Evolutionary conservation across 805 yeast species (phyloP), one percentile per base, ranked within the genome.

Genomic region (Pachysolen tannophilus): DNA sequence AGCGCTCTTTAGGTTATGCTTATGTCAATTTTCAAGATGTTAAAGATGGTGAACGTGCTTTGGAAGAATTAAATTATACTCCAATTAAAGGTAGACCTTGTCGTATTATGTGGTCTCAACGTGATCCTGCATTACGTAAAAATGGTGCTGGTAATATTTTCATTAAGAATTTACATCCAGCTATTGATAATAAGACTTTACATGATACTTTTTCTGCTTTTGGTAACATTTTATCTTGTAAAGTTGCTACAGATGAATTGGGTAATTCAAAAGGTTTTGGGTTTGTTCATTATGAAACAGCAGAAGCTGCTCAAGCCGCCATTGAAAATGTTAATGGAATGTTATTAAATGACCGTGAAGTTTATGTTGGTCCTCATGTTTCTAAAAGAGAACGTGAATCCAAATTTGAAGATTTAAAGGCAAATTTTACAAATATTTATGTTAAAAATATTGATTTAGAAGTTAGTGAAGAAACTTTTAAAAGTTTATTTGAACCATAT

Each of bases 101-200:
- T 70, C 86, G 98, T 67, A 90, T 92, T 71, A 92, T 92, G 97
- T 87, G 97, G 97, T 87, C 97, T 49, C 97, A 92, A 73, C 86
- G 97, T 69, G 97, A 92, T 63, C 97, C 98, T 47, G 75, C 95
- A 43, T 63, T 79, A 55, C 84, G 98, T 75, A 85, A 81, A 74
- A 80, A 80, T 58, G 97, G 97, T 63, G 82, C 85, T 46, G 97
- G 96, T 57, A 92, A 92, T 76, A 80, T 92, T 49, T 92, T 82
- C 78, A 90, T 92, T 72, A 92, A 92, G 80, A 92, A 92, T 78
- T 78, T 92, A 67, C 96, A 90, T 65, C 94, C 95, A 43, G 95
- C 85, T 56, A 92, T 92, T 56, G 98, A 92, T 71, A 90, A 92
- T 86, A 90, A 90, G 77, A 94, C 96, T 53, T 75, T 92, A 55